These are phyloP conservation scores for Fusarium abutilonis DNA, from an alignment of 2,329 filamentous ascomycete genomes.

Conservation along the genomic window DNA sequence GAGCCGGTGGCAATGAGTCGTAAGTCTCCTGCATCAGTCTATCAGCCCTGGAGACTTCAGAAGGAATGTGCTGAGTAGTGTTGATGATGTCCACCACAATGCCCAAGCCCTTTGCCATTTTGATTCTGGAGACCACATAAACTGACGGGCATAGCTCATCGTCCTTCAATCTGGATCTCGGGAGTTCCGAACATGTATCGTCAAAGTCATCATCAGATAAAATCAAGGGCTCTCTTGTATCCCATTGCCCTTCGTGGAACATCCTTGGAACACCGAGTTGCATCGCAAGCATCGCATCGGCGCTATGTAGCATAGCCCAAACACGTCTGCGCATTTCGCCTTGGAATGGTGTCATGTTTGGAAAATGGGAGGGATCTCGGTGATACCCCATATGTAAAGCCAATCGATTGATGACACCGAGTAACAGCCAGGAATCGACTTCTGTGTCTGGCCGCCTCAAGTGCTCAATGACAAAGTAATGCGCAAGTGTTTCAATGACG, in stretches of 20 bases:
- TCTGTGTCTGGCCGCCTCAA: slow-evolving; percentile 10
- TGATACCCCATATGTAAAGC: slow-evolving; percentile 20
- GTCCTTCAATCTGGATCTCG: too few species aligned
- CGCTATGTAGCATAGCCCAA: slow-evolving; percentile 3
- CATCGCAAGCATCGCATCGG: slow-evolving; percentile 5
- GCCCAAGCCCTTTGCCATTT: slow-evolving; percentile 6
- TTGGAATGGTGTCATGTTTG: slow-evolving; percentile 1
- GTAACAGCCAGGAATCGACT: slow-evolving; percentile 6
- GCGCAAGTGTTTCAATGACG: slow-evolving; percentile 9
- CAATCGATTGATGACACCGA: slow-evolving; percentile 6
- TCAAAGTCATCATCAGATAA: slow-evolving; percentile 12
- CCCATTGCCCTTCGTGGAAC: slow-evolving; percentile 12
- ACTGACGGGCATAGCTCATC: neutral
- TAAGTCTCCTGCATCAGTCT: too few species aligned
- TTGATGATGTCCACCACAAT: slow-evolving; percentile 4
- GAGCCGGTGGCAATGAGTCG: too few species aligned
- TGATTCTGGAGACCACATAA: slow-evolving; percentile 5
- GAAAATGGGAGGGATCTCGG: slow-evolving; percentile 14
- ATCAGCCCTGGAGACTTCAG: too few species aligned
- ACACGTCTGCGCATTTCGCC: slow-evolving; percentile 16
- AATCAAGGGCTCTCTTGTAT: slow-evolving; percentile 6
- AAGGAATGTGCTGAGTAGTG: neutral
- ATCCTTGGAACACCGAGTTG: slow-evolving; percentile 12
- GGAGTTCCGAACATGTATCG: neutral
- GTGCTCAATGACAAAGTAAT: slow-evolving; percentile 12